Evolutionary conservation across 2,329 filamentous ascomycete genomes (phyloP), one percentile per base, ranked within the genome.

Genomic region (Diaporthe vexans): DNA sequence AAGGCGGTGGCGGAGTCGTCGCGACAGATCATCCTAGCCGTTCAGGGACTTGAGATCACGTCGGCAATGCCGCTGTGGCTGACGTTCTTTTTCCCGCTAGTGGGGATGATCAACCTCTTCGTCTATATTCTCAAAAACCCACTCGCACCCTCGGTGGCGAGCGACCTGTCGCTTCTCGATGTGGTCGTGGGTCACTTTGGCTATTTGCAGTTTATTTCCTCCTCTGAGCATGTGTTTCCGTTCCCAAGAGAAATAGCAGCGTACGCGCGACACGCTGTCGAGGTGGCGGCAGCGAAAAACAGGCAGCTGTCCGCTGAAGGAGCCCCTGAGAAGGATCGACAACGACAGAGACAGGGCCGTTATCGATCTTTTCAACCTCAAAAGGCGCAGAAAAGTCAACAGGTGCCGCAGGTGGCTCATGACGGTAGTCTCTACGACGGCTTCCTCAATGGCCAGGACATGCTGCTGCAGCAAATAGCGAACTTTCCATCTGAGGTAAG

Each of bases 81-180:
- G 1, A 73, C 63, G 6, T 76, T 77, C 48, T 75, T 74, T 67
- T 76, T 72, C 37, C 76, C 76, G 8, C 17, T 77, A 4, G 46
- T 77, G 3, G 76, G 74, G 2, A 24, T 76, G 26, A 76, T 77
- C 15, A 76, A 77, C 29, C 54, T 77, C 13, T 77, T 77, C 33
- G 51, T 77, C 9, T 71, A 73, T n/a, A 52, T 77, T n/a, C 43
- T 77, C 19, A 77, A 75, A 43, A 69, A 63, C 24, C 76, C 76
- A 1, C 26, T 21, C 9, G n/a, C 37, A 3, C 13, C 72, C 0
- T 56, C 76, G 24, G 57, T 71, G 13, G 56, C 58, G 13, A 72
- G 73, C 19, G 76, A 77, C 37, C 15, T 71, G 54, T 71, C 52
- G 13, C 51, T 71, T 21, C n/a, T 71, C n/a, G 68, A 71, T n/a